Conservation (phyloP, 306 rosid genomes). For the Astragalus membranaceus region DNA sequence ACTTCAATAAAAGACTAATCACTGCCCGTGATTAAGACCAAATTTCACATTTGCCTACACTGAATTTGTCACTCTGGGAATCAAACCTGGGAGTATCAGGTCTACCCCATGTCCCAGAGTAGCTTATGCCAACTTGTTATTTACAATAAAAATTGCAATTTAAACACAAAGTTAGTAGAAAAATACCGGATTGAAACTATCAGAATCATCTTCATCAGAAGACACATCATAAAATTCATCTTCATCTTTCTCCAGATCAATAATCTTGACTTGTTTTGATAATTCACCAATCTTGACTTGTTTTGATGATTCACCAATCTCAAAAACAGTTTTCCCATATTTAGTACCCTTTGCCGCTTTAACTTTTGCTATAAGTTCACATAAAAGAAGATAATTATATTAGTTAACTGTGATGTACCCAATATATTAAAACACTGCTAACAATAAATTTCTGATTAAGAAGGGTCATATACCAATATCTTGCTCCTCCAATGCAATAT, state of each 20-base stretch:
- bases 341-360: conserved; percentile 25
- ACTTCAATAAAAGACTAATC: too few relatives aligned
- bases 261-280: conserved; percentile 46
- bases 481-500: not conserved
- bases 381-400: conserved; percentile 8
- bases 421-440: not conserved
- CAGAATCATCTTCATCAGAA: conserved; percentile 23
- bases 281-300: conserved; percentile 38
- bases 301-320: conserved; percentile 33
- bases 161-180: not conserved
- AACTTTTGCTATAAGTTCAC: conserved; percentile 25
- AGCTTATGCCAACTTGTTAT: too few relatives aligned
- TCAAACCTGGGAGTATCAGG: too few relatives aligned
- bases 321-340: conserved; percentile 22
- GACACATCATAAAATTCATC: conserved; percentile 36
- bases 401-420: not conserved
- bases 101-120: too few relatives aligned
- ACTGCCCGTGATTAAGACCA: too few relatives aligned
- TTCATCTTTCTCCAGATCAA: conserved; percentile 39
- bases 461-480: conserved; percentile 41
- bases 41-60: too few relatives aligned
- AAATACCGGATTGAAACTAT: conserved; percentile 38
- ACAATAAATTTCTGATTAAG: not conserved
- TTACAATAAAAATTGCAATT: not conserved
- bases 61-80: too few relatives aligned